Conservation (phyloP, 225 moss, liverwort and hornwort genomes). For the Asterella californica region DNA sequence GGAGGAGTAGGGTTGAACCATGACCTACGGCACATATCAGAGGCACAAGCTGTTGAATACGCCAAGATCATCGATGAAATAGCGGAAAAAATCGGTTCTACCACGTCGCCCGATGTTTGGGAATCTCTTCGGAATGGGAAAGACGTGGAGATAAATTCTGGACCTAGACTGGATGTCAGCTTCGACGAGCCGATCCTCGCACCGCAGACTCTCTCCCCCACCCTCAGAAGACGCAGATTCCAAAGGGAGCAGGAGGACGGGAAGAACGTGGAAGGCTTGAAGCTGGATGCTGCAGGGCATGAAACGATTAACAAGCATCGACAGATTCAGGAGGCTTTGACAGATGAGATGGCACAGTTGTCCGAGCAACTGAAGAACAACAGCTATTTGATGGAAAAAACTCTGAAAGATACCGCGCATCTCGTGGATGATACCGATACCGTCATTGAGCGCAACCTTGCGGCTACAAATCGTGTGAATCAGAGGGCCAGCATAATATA, state of each 20-base stretch:
- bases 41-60: slow-evolving; percentile 65
- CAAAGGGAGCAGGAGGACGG: slow-evolving; percentile 14
- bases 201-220: slow-evolving; percentile 29
- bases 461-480: slow-evolving; percentile 78
- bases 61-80: slow-evolving; percentile 63
- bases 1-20: slow-evolving; percentile 65
- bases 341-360: slow-evolving; percentile 79
- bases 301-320: slow-evolving; percentile 69
- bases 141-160: background rate
- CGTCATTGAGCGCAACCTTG: slow-evolving; percentile 79
- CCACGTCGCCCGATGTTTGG: slow-evolving; percentile 27
- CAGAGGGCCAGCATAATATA: slow-evolving; percentile 64
- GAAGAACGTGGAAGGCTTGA: slow-evolving; percentile 23
- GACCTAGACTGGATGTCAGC: slow-evolving; percentile 9
- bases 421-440: slow-evolving; percentile 69
- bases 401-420: slow-evolving; percentile 74
- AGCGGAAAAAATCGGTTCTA: slow-evolving; percentile 52
- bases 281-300: slow-evolving; percentile 58
- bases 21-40: slow-evolving; percentile 54
- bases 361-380: slow-evolving; percentile 83
- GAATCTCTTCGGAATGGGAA: slow-evolving; percentile 29
- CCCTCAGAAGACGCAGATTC: slow-evolving; percentile 53
- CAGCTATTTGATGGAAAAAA: slow-evolving; percentile 78
- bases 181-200: slow-evolving; percentile 12
- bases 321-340: slow-evolving; percentile 79